A percentile compares a stretch with the other conserved stretches of the same genome.
These are phyloP conservation scores for Mentha longifolia DNA, from an alignment of 257 asterid genomes.

Conservation along the genomic window DNA sequence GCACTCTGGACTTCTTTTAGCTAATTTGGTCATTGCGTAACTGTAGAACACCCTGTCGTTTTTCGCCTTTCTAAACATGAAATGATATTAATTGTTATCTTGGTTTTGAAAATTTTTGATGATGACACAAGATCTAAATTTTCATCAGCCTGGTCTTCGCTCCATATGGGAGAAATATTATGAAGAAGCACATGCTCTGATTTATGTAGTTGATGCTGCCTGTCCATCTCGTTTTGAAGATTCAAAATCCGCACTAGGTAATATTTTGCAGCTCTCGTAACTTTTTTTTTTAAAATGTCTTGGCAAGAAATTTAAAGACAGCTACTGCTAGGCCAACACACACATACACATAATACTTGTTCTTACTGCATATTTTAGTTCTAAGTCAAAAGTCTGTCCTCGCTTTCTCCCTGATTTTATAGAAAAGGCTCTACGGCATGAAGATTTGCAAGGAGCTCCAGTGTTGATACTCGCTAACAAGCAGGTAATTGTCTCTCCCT, in stretches of 20 bases:
- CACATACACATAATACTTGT: background rate
- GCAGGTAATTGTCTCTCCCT: constrained; percentile 52
- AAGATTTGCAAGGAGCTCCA: constrained; percentile 87
- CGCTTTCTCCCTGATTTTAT: constrained; percentile 33
- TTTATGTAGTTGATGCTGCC: constrained; percentile 79
- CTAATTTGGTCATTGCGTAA: background rate
- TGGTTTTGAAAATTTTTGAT: background rate
- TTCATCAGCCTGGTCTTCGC: constrained; percentile 81
- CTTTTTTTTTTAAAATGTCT: too few species aligned
- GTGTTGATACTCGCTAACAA: constrained; percentile 79
- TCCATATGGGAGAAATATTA: constrained; percentile 93
- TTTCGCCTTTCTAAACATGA: background rate
- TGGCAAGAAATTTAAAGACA: too few species aligned
- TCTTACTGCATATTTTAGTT: constrained; percentile 2
- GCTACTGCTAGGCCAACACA: too few species aligned
- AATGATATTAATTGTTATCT: background rate
- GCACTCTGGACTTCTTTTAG: constrained; percentile 24
- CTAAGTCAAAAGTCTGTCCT: background rate
- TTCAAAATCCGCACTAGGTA: constrained; percentile 89
- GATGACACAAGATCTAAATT: constrained; percentile 30
- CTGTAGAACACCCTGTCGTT: background rate
- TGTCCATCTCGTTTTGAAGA: constrained; percentile 83
- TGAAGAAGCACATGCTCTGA: constrained; percentile 89
- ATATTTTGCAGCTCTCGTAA: background rate
- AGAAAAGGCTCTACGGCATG: constrained; percentile 85